phyloP scores from a whole-genome alignment of 495 filamentous ascomycete species.

The Poronia punctata region DNA sequence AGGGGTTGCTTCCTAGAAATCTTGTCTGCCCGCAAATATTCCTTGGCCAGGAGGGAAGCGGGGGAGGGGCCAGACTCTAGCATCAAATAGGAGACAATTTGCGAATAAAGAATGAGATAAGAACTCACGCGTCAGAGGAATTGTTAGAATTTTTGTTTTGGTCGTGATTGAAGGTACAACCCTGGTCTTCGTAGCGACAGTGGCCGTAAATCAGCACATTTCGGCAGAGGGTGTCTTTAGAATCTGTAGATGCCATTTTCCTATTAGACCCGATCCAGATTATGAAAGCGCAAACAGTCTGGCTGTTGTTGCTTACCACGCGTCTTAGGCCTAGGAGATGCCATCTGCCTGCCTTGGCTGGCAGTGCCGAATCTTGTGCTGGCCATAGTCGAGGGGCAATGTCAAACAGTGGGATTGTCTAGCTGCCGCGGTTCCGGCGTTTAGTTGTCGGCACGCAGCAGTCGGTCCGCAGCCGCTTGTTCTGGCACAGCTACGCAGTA shows the following conservation, averaged over 20 bases:
- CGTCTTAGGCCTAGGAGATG: conserved; percentile 44
- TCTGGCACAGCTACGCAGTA: conserved; percentile 14
- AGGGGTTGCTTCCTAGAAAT: background rate
- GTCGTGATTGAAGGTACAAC: conserved; percentile 89
- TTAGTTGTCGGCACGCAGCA: no score
- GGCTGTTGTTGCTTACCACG: conserved; percentile 31
- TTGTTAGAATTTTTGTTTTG: conserved; percentile 47
- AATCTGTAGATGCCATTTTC: conserved; percentile 21
- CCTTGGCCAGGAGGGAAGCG: conserved; percentile 1
- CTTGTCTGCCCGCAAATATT: background rate
- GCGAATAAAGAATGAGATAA: background rate
- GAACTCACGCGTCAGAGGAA: conserved; percentile 53
- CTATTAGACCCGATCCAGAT: background rate
- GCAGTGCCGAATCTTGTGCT: conserved; percentile 35
- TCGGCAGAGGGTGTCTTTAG: conserved; percentile 84
- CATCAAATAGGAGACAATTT: background rate
- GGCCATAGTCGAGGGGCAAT: conserved; percentile 28
- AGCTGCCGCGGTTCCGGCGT: conserved; percentile 9
- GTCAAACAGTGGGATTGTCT: conserved; percentile 13
- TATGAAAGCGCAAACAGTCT: background rate
- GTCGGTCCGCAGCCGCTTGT: conserved; percentile 14
- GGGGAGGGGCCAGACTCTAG: background rate
- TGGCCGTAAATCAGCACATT: conserved; percentile 93
- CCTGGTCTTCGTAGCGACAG: conserved; percentile 86
- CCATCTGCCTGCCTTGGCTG: conserved; percentile 42